phyloP scores from a whole-genome alignment of 495 filamentous ascomycete genomes.

The Penicillium soppii region DNA sequence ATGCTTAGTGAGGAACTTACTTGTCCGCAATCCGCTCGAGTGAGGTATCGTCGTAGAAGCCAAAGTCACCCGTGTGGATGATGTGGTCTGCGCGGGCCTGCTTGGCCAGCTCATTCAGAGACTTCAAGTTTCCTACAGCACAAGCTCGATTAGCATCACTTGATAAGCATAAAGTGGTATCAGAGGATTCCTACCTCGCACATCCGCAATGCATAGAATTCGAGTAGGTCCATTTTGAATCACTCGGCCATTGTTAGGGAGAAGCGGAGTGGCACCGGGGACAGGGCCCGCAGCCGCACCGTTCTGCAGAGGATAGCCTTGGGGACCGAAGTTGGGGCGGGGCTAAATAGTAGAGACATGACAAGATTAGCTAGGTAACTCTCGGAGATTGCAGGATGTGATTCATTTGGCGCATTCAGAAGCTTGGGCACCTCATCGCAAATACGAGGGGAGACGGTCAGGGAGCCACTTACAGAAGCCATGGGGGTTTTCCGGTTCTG shows the following conservation, averaged over 20 bases:
- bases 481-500: slow-evolving; percentile 30
- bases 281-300: slow-evolving; percentile 47
- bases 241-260: slow-evolving; percentile 68
- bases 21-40: slow-evolving; percentile 98
- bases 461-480: slow-evolving; percentile 53
- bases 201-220: slow-evolving; percentile 95
- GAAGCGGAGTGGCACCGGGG: slow-evolving; percentile 53
- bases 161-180: background rate
- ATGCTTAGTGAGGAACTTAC: slow-evolving; percentile 53
- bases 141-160: slow-evolving; percentile 17
- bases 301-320: slow-evolving; percentile 53
- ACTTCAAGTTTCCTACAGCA: slow-evolving; percentile 81
- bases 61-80: slow-evolving; percentile 98
- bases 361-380: slow-evolving; percentile 3
- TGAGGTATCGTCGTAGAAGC: slow-evolving; percentile 96
- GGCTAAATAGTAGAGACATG: slow-evolving; percentile 27
- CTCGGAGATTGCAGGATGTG: background rate
- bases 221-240: slow-evolving; percentile 82
- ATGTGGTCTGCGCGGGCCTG: slow-evolving; percentile 93
- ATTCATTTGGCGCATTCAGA: background rate
- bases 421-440: slow-evolving; percentile 13
- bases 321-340: slow-evolving; percentile 47
- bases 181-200: slow-evolving; percentile 69
- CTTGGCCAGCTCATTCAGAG: slow-evolving; percentile 92
- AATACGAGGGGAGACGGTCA: slow-evolving; percentile 17